Evolutionary conservation across 2,329 filamentous ascomycete genomes (phyloP).

Genomic region (Hypoxylon sp.): DNA sequence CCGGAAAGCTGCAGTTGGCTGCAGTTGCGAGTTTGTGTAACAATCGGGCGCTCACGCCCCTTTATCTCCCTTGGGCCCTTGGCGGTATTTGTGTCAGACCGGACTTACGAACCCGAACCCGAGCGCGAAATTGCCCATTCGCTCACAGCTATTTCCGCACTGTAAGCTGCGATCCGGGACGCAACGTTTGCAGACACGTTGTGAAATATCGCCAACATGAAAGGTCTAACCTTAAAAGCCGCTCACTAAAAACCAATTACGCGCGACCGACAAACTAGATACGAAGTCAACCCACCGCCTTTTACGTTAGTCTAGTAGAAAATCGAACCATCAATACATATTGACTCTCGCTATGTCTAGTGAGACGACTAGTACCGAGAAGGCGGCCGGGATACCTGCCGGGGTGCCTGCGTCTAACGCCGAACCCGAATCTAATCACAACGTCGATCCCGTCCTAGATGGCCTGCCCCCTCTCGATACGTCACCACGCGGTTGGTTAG

Average conservation of each 20-base stretch:
- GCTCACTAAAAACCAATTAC: constrained; percentile 1
- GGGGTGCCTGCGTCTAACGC: not conserved
- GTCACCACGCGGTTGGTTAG: constrained; percentile 15
- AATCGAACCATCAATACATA: not conserved
- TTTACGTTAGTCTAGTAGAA: not conserved
- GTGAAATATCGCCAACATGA: not conserved
- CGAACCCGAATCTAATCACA: not conserved
- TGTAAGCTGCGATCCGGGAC: not conserved
- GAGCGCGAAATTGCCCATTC: not conserved
- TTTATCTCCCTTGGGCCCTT: not conserved
- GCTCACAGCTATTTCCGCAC: not conserved
- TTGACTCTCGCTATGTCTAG: not conserved
- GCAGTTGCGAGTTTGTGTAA: not conserved
- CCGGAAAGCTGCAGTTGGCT: too few species aligned
- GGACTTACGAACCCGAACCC: not conserved
- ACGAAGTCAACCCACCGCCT: not conserved
- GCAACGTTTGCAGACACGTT: not conserved
- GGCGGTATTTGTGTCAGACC: too few species aligned
- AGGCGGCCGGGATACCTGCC: not conserved
- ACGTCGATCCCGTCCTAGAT: not conserved
- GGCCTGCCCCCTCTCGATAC: constrained; percentile 1
- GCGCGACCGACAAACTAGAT: not conserved
- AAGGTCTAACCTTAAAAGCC: not conserved
- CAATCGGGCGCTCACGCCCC: not conserved
- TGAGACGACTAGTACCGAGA: constrained; percentile 3